Evolutionary conservation across 352 stramenopile genomes (phyloP), one percentile per base, ranked within the genome.

Genomic region (Phytopythium montanum): DNA sequence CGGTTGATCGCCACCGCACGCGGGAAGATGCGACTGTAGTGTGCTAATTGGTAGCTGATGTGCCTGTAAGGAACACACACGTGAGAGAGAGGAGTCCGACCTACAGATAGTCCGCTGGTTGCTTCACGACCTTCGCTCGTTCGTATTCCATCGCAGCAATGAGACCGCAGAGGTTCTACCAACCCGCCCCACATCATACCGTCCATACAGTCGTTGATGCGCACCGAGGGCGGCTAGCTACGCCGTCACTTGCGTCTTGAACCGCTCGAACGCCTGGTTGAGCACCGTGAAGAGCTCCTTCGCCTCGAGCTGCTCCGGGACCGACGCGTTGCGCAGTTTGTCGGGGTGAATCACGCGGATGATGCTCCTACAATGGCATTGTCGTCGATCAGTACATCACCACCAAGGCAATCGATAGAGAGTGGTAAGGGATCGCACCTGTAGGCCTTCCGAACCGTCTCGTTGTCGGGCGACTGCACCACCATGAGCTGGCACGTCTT

Each of bases 201-300:
- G n/a, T 12, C 31, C 49, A 42, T 16, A 29, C 21, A 29, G 49
- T 29, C 19, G 39, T 12, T 7, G 49, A 2, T 29, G 26, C 31
- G 44, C 31, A 50, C 44, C 44, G 10, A 31, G 44, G 1, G 44
- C 44, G 23, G 10, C 46, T 54, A 70, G 44, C 31, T 69, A 54
- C n/a, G 60, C n/a, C 55, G 72, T 61, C 54, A 28, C 41, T 59
- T 77, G 68, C 33, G 69, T 75, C 63, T 95, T 94, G 56, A 90
- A 93, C 56, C 83, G 85, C 58, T 95, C 85, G 62, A 94, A 95
- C n/a, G 83, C 83, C 63, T 94, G 79, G 60, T 94, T 95, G 31
- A 94, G 65, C 39, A 94, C 80, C 19, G 85, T 95, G 65, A 95
- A 95, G 26, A 95, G 73, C 59, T 94, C 87, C 28, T 92, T 91